Evolutionary conservation across 345 rosid genomes (phyloP).

Genomic region (Pistacia integerrima): DNA sequence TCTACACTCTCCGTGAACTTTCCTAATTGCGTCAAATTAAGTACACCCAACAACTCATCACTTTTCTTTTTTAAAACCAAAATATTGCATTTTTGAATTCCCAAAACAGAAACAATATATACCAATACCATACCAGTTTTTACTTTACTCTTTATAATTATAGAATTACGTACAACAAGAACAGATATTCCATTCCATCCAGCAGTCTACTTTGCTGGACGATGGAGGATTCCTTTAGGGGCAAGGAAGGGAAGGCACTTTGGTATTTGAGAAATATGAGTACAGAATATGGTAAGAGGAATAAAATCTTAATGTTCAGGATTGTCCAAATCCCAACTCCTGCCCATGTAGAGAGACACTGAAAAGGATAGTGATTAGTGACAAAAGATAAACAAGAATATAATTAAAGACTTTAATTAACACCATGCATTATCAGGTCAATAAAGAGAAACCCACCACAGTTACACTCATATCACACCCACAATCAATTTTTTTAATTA

Average conservation of each 20-base stretch:
- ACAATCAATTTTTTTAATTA: conserved; percentile 18
- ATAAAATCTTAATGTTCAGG: conserved; percentile 27
- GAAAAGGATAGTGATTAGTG: conserved; percentile 32
- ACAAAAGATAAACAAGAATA: conserved; percentile 37
- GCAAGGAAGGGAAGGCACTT: no score
- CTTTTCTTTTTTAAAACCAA: background rate
- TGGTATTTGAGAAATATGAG: background rate
- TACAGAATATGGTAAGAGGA: background rate
- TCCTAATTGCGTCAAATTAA: conserved; percentile 8
- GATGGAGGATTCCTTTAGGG: no score
- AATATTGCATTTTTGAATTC: no score
- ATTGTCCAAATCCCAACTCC: conserved; percentile 25
- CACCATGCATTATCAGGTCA: conserved; percentile 41
- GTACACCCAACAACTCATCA: background rate
- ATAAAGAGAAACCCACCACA: conserved; percentile 41
- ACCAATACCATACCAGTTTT: no score
- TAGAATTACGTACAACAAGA: no score
- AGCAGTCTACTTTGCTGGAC: no score
- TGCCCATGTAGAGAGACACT: conserved; percentile 19
- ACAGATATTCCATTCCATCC: no score
- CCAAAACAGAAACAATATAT: no score
- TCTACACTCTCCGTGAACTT: conserved; percentile 21
- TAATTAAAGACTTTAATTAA: conserved; percentile 19
- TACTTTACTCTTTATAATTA: no score
- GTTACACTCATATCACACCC: conserved; percentile 52